Evolutionary conservation across 331 rosid species (phyloP).

Genomic region (Ulmus americana): DNA sequence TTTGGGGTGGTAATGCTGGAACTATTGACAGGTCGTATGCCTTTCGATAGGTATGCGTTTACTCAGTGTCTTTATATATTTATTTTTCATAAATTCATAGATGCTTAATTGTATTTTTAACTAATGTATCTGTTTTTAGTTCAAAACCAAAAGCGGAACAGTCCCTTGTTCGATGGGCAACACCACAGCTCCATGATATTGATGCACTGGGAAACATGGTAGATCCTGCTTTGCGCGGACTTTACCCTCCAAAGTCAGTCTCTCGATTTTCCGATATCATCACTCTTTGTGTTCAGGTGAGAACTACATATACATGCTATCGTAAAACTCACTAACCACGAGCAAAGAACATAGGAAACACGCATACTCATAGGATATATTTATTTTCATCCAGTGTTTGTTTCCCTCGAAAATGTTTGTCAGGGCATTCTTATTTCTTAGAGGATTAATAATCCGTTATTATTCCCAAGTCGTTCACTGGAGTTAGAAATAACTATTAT

Average conservation of each 20-base stretch:
- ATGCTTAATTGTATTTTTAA: slow-evolving; percentile 4
- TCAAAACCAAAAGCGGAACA: slow-evolving; percentile 57
- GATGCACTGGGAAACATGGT: slow-evolving; percentile 60
- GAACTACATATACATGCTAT: neutral
- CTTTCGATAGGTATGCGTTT: slow-evolving; percentile 57
- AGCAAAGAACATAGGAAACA: neutral
- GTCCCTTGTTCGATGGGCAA: slow-evolving; percentile 76
- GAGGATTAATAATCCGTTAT: neutral
- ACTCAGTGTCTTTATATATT: neutral
- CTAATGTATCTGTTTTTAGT: slow-evolving; percentile 28
- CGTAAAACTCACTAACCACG: no score
- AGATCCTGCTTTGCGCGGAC: slow-evolving; percentile 80
- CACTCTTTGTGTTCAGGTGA: slow-evolving; percentile 75
- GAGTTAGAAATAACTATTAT: neutral
- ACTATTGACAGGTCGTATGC: slow-evolving; percentile 76
- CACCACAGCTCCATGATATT: slow-evolving; percentile 68
- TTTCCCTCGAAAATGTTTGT: neutral
- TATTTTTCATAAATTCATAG: neutral
- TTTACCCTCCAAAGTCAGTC: slow-evolving; percentile 79
- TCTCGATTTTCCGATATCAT: slow-evolving; percentile 74
- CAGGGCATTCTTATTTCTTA: neutral
- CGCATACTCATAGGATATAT: neutral
- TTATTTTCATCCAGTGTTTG: neutral
- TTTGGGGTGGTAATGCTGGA: slow-evolving; percentile 92
- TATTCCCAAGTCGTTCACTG: neutral